Base-by-base conservation (phyloP, 192 early-diverging fungal species). In the Rhizophagus sp. region DNA sequence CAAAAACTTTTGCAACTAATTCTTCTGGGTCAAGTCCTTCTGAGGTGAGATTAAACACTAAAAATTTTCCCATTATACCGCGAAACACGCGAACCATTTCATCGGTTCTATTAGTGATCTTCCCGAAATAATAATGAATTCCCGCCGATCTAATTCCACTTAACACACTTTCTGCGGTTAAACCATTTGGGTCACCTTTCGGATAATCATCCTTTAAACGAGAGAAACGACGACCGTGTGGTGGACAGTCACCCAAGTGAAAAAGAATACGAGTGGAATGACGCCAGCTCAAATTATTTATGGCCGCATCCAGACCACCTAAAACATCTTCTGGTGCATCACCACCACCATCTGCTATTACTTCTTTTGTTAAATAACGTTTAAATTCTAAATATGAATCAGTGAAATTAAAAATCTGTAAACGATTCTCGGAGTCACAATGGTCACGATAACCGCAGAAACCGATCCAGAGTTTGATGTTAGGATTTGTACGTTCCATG, bases 321-420 rank as follows among this genome's bases (percentile, higher is more conserved):
- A 80, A 22, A 44, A 80, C 79, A 27, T 80, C 79, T 72, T 80
- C 79, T 2, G 70, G 68, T 6, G n/a, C 15, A 80, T 80, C 79
- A 3, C 49, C 79, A 62, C 79, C 79, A 36, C 79, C 79, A 3
- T 3, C 36, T 12, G 79, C 72, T 72, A 47, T 8, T 11, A 80
- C 79, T 11, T 71, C 15, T 1, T 36, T 11, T 17, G 25, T 10
- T 3, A 75, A 9, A 36, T 73, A 80, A 15, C 15, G 1, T 75
- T 22, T 49, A 24, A 75, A 62, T 6, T 62, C 39, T 25, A 19
- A 5, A 25, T 47, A 0, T 12, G 44, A 47, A 47, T 47, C 11
- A 47, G 11, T 47, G 2, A 47, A 47, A 3, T 47, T 24, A 22
- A 33, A 39, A 17, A 75, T n/a, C 41, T 33, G 47, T 15, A 80